phyloP scores from a whole-genome alignment of 805 yeast species.

The Tetrapisispora arboricola region DNA sequence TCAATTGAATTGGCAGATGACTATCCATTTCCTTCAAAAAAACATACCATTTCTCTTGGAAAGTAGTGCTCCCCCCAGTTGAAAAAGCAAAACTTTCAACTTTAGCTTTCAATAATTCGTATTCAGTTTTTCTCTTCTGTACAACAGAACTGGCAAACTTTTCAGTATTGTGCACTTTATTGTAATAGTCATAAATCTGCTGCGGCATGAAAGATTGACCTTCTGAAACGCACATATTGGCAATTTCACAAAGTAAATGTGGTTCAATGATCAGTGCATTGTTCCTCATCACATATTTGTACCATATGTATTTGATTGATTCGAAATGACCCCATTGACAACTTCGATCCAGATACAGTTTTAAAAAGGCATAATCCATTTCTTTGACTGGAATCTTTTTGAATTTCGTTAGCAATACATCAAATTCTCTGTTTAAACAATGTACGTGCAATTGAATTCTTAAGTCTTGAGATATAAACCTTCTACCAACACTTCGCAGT shows the following conservation, averaged over 20 bases:
- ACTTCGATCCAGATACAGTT: conserved; percentile 15
- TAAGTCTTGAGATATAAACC: conserved; percentile 8
- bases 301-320: conserved; percentile 22
- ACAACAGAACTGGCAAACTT: conserved; percentile 3
- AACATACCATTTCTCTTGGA: conserved; percentile 26
- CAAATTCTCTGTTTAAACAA: conserved; percentile 22
- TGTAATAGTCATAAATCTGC: conserved; percentile 16
- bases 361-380: conserved; percentile 19
- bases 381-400: conserved; percentile 10
- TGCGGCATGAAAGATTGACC: conserved; percentile 18
- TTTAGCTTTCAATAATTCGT: conserved; percentile 18
- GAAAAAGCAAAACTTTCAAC: conserved; percentile 24
- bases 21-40: conserved; percentile 24
- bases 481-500: neutral
- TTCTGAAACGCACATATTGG: conserved; percentile 18
- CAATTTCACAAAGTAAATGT: conserved; percentile 16
- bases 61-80: conserved; percentile 10
- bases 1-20: conserved; percentile 5
- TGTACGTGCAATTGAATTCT: conserved; percentile 7
- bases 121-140: conserved; percentile 7
- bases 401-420: conserved; percentile 8
- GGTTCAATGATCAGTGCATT: conserved; percentile 16
- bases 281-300: conserved; percentile 18
- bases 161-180: neutral
- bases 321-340: conserved; percentile 22